Evolutionary conservation across 345 rosid species (phyloP).

Genomic region (Rhodamnia rubescens): DNA sequence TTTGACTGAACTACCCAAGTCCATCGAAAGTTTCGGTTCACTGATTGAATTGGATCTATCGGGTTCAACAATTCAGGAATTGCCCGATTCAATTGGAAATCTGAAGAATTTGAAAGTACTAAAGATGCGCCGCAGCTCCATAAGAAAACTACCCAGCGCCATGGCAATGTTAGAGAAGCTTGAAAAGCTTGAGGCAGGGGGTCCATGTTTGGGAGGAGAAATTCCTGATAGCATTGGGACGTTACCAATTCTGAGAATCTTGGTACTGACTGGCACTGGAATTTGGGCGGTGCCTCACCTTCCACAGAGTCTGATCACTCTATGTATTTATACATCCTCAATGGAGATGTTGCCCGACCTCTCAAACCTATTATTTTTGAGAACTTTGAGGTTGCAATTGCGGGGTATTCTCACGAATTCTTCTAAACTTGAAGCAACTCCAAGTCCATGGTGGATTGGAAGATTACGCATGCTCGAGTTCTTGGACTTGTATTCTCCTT

Average conservation of each 20-base stretch:
- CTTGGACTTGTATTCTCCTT: background rate
- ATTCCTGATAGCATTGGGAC: background rate
- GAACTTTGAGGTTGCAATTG: background rate
- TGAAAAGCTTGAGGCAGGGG: background rate
- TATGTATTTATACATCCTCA: background rate
- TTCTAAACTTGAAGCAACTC: background rate
- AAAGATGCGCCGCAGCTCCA: background rate
- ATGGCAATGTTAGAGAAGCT: background rate
- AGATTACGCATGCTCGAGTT: background rate
- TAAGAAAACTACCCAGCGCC: background rate
- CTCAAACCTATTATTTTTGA: background rate
- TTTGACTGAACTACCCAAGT: too few relatives aligned
- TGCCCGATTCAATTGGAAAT: background rate
- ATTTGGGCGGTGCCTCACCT: background rate
- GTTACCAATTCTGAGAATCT: background rate
- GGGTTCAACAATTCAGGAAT: background rate
- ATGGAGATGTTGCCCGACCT: background rate
- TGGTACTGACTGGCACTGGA: background rate
- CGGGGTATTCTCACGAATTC: background rate
- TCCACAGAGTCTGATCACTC: background rate
- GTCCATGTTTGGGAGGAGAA: background rate
- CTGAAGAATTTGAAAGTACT: background rate
- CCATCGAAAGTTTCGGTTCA: too few relatives aligned
- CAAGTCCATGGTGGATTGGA: background rate
- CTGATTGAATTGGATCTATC: too few relatives aligned